These are phyloP conservation scores for Phytophthora gonapodyides DNA, from an alignment of 352 stramenopile genomes.

Conservation along the genomic window DNA sequence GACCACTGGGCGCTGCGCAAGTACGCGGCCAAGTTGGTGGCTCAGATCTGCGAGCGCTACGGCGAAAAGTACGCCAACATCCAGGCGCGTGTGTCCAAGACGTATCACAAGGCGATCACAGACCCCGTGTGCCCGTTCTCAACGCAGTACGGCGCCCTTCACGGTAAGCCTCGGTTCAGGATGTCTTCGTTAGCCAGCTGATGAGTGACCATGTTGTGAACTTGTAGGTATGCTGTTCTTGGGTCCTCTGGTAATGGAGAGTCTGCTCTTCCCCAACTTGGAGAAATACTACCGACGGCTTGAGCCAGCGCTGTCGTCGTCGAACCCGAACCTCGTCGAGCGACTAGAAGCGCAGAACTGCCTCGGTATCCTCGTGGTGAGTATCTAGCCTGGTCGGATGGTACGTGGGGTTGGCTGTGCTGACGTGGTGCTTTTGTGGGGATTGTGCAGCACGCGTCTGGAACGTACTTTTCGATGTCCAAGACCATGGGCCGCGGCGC, in stretches of 20 bases:
- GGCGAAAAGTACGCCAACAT: conserved; percentile 93
- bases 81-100: conserved; percentile 91
- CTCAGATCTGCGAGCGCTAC: conserved; percentile 84
- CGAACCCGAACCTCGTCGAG: conserved; percentile 79
- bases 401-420: neutral
- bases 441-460: conserved; percentile 64
- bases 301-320: conserved; percentile 75
- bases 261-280: conserved; percentile 91
- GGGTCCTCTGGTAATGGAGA: conserved; percentile 92
- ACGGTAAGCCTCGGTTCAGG: conserved; percentile 49
- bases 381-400: neutral
- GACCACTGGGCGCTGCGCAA: conserved; percentile 93
- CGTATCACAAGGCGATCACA: conserved; percentile 88
- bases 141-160: conserved; percentile 93
- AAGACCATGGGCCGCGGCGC: conserved; percentile 38
- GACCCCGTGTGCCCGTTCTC: conserved; percentile 77
- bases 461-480: conserved; percentile 79
- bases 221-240: conserved; percentile 85
- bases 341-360: conserved; percentile 86
- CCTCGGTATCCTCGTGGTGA: conserved; percentile 85
- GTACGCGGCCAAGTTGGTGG: conserved; percentile 79
- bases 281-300: conserved; percentile 87
- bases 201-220: neutral
- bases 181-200: neutral
- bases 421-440: conserved; percentile 9